Conservation (phyloP, 495 filamentous ascomycete genomes). For the Penicillium verhagenii region DNA sequence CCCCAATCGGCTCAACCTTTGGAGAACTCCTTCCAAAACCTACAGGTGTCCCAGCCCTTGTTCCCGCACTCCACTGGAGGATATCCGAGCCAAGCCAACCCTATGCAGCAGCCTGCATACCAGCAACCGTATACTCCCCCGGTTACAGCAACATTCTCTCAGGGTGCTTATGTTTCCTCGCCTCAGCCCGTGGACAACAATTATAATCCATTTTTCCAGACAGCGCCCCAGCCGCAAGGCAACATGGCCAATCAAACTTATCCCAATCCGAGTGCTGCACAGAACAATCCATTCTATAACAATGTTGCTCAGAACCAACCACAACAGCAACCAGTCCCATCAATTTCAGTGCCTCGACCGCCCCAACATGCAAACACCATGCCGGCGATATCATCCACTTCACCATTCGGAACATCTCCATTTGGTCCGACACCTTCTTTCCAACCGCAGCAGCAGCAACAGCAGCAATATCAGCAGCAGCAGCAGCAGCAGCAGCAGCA, state of each 20-base stretch:
- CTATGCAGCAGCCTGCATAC: constrained; percentile 42
- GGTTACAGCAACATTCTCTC: constrained; percentile 53
- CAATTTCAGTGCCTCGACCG: constrained; percentile 24
- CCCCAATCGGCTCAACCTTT: constrained; percentile 55
- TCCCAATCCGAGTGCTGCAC: constrained; percentile 29
- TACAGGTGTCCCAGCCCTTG: constrained; percentile 69
- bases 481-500: constrained; percentile 33
- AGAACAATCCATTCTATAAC: constrained; percentile 57
- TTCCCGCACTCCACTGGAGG: constrained; percentile 87
- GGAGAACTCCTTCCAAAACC: constrained; percentile 67
- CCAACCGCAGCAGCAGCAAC: constrained; percentile 34
- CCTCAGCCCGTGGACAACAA: constrained; percentile 42
- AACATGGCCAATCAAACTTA: constrained; percentile 30
- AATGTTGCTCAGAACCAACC: constrained; percentile 38
- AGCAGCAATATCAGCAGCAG: constrained; percentile 37
- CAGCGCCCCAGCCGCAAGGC: constrained; percentile 39
- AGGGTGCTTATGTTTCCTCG: constrained; percentile 45
- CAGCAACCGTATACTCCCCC: constrained; percentile 61
- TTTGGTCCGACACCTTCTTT: constrained; percentile 39
- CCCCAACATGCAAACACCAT: constrained; percentile 47
- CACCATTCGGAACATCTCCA: constrained; percentile 33
- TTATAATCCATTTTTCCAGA: constrained; percentile 69
- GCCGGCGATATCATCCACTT: constrained; percentile 34
- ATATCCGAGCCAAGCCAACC: constrained; percentile 55
- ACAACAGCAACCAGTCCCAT: constrained; percentile 31